Percentiles rank a stretch among this genome's conserved stretches.
Evolutionary conservation across 2,329 filamentous ascomycete species (phyloP).

Genomic region (Aurifilum marmelostoma): DNA sequence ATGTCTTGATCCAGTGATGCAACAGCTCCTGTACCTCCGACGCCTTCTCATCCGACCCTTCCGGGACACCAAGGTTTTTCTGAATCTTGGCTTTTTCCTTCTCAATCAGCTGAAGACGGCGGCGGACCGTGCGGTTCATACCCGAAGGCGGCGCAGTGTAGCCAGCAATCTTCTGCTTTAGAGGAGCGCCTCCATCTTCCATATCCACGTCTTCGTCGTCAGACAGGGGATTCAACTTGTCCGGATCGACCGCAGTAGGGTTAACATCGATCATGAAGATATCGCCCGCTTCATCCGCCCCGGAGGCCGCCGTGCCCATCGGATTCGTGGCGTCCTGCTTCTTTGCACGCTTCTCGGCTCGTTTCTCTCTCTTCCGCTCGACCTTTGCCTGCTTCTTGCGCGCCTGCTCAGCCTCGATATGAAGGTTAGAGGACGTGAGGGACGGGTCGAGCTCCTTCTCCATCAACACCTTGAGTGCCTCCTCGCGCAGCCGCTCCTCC

Average conservation of each 20-base stretch:
- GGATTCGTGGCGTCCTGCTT: constrained; percentile 13
- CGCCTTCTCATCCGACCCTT: constrained; percentile 31
- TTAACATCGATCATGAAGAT: constrained; percentile 36
- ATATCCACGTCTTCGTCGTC: constrained; percentile 27
- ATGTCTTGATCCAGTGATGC: constrained; percentile 31
- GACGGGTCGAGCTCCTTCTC: constrained; percentile 5
- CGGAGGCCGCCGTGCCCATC: constrained; percentile 12
- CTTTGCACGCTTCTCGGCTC: constrained; percentile 28
- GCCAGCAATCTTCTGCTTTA: constrained; percentile 15
- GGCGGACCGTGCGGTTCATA: constrained; percentile 35
- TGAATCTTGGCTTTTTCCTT: constrained; percentile 34
- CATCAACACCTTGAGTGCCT: constrained; percentile 19
- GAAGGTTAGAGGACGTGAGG: background rate
- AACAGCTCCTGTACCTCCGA: constrained; percentile 34
- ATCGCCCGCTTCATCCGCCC: constrained; percentile 12
- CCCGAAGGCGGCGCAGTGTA: constrained; percentile 26
- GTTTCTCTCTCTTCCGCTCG: constrained; percentile 22
- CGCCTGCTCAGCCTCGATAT: constrained; percentile 5
- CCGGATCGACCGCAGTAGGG: constrained; percentile 31
- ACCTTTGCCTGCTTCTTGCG: constrained; percentile 27
- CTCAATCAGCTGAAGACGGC: constrained; percentile 37
- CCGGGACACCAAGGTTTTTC: constrained; percentile 33
- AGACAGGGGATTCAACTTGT: constrained; percentile 18
- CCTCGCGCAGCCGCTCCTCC: constrained; percentile 19
- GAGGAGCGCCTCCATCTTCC: constrained; percentile 21